phyloP scores from a whole-genome alignment of 805 yeast species.

The Candida taoyuanica region DNA sequence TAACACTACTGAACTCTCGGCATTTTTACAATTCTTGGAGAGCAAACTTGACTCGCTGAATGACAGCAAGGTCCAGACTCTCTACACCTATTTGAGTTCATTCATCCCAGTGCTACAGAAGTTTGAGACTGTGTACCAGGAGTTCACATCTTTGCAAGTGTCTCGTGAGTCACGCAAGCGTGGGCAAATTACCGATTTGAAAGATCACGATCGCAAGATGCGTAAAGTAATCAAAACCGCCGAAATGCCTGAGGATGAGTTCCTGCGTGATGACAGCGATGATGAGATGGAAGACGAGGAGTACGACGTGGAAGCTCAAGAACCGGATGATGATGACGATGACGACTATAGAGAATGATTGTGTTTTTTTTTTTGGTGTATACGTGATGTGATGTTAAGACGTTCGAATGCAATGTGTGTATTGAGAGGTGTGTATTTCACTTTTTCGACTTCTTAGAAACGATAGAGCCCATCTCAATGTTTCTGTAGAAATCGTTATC shows the following conservation, averaged over 20 bases:
- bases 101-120: slow-evolving; percentile 15
- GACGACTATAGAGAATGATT: slow-evolving; percentile 12
- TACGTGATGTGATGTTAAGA: background rate
- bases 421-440: slow-evolving; percentile 1
- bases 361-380: background rate
- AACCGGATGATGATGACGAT: slow-evolving; percentile 18
- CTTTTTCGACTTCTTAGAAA: slow-evolving; percentile 7
- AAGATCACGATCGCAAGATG: slow-evolving; percentile 15
- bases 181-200: slow-evolving; percentile 15
- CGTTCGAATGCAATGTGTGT: too few species aligned
- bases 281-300: slow-evolving; percentile 11
- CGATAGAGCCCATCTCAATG: slow-evolving; percentile 1
- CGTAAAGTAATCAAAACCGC: slow-evolving; percentile 11
- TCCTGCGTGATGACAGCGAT: slow-evolving; percentile 14
- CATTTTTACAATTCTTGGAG: slow-evolving; percentile 13
- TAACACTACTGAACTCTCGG: slow-evolving; percentile 11
- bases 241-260: slow-evolving; percentile 12
- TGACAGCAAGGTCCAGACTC: slow-evolving; percentile 6
- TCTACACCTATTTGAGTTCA: slow-evolving; percentile 13
- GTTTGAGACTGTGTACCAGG: slow-evolving; percentile 15
- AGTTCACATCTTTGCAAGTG: slow-evolving; percentile 10
- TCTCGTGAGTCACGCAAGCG: slow-evolving; percentile 21
- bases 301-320: slow-evolving; percentile 7
- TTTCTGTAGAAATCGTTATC: slow-evolving; percentile 13
- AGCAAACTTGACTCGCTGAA: slow-evolving; percentile 3